A percentile compares a stretch with the other conserved stretches of the same genome.
Evolutionary conservation across 768 basidiomycete species (phyloP).

Genomic region (Mycena sanguinolenta): DNA sequence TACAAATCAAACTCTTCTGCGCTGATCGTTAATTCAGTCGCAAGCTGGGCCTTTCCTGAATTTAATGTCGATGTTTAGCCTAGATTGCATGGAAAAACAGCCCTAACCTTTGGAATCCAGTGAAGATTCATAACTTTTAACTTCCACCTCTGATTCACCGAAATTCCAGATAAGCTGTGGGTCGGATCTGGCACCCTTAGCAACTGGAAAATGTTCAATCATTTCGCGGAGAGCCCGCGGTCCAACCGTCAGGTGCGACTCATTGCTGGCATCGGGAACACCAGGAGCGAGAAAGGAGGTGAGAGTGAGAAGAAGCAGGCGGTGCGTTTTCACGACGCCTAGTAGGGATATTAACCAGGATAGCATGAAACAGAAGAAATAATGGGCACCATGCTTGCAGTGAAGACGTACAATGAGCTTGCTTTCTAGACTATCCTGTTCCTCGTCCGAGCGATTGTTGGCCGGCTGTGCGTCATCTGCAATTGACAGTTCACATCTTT

Average conservation of each 20-base stretch:
- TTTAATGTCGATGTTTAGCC: neutral
- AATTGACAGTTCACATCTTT: slow-evolving; percentile 81
- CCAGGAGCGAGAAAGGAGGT: slow-evolving; percentile 74
- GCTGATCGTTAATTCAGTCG: slow-evolving; percentile 83
- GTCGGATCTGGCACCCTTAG: slow-evolving; percentile 74
- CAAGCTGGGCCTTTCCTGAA: slow-evolving; percentile 71
- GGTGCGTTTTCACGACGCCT: slow-evolving; percentile 90
- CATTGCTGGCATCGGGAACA: slow-evolving; percentile 66
- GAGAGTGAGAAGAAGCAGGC: slow-evolving; percentile 71
- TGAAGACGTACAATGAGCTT: slow-evolving; percentile 79
- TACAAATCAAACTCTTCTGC: slow-evolving; percentile 87
- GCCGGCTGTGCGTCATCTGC: slow-evolving; percentile 59
- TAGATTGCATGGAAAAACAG: slow-evolving; percentile 1
- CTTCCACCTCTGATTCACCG: slow-evolving; percentile 71
- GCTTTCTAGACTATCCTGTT: slow-evolving; percentile 75
- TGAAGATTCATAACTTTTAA: slow-evolving; percentile 77
- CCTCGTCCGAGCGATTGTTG: slow-evolving; percentile 56
- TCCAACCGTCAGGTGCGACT: slow-evolving; percentile 79
- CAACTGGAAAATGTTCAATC: slow-evolving; percentile 83
- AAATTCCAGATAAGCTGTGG: slow-evolving; percentile 90
- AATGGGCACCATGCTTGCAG: slow-evolving; percentile 82
- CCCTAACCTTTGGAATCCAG: slow-evolving; percentile 72
- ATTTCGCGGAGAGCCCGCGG: slow-evolving; percentile 82
- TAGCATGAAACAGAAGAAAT: neutral
- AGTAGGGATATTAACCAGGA: slow-evolving; percentile 14